phyloP scores from a whole-genome alignment of 148 eudicot species.

The Polygonum aviculare region DNA sequence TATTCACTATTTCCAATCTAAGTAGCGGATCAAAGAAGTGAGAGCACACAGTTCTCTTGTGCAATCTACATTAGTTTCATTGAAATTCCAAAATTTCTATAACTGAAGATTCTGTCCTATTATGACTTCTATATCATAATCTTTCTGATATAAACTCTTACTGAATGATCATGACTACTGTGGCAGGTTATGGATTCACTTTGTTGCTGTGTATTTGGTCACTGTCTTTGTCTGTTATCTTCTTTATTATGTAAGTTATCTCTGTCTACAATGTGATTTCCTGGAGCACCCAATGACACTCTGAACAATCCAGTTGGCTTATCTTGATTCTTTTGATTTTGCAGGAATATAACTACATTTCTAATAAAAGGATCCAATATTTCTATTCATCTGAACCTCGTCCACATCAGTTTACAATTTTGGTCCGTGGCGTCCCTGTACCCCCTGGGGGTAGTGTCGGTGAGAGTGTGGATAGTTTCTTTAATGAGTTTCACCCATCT shows the following conservation, averaged over 20 bases:
- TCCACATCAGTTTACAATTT: conserved; percentile 66
- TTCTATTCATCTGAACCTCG: conserved; percentile 72
- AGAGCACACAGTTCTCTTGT: conserved; percentile 6
- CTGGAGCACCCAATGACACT: neutral
- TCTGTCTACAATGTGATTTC: neutral
- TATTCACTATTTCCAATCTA: conserved; percentile 69
- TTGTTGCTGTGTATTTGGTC: conserved; percentile 58
- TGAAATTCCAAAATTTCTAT: neutral
- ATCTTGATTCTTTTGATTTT: conserved; percentile 2
- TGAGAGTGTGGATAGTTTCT: conserved; percentile 66
- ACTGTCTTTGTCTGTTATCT: conserved; percentile 79
- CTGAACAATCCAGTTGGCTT: neutral
- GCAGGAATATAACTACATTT: conserved; percentile 71
- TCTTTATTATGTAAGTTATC: conserved; percentile 68
- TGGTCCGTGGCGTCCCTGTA: conserved; percentile 73
- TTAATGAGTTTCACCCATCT: conserved; percentile 61
- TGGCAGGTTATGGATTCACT: conserved; percentile 92
- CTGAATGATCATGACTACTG: neutral
- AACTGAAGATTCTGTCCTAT: neutral
- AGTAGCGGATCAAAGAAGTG: conserved; percentile 62
- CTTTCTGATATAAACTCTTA: neutral
- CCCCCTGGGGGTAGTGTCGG: conserved; percentile 42
- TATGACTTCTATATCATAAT: neutral
- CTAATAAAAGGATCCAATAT: conserved; percentile 51
- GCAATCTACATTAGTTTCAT: neutral